Base-by-base conservation (phyloP, 208 protist genomes). In the Trypanosoma vivax region DNA sequence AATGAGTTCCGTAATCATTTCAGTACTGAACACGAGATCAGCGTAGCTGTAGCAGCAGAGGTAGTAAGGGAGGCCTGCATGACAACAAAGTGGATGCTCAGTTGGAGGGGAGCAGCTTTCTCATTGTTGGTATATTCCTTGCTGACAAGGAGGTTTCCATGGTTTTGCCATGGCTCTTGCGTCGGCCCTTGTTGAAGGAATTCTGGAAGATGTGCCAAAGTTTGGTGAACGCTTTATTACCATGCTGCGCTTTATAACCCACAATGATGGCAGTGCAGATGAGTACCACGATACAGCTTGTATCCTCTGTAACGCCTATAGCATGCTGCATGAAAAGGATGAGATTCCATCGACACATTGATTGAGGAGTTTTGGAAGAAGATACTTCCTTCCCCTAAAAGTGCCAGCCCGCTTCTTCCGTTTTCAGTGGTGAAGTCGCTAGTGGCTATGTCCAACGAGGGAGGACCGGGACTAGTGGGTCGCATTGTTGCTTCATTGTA, bases 151-250 rank as follows among this genome's bases (percentile, higher is more conserved):
- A 91, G 59, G 65, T 94, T 63, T 91, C 24, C 54, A 73, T 14
- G 83, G 83, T 18, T 90, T 94, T 50, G 73, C 79, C 33, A 61
- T 58, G 35, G 76, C 87, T 2, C 64, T 88, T 11, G 73, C 71
- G 5, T 52, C 64, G 3, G 87, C 87, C 11, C 73, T 91, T 27
- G 81, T 92, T 62, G 87, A 94, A 30, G 83, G 81, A 16, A 34
- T 90, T 18, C 50, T 92, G 10, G 81, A 89, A 51, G 87, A 94
- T 47, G 78, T 84, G 24, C 87, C 87, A 16, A 88, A 86, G 76
- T 91, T 90, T 72, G 70, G 71, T 24, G 80, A 91, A 60, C 87
- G 87, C 39, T 91, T 88, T 49, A 87, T 91, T 70, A 53, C 45
- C 29, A 89, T 94, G 74, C 73, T 94, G 64, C 65, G 72, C 7